phyloP scores from a whole-genome alignment of 2,329 filamentous ascomycete species.

The Apiospora saccharicola region DNA sequence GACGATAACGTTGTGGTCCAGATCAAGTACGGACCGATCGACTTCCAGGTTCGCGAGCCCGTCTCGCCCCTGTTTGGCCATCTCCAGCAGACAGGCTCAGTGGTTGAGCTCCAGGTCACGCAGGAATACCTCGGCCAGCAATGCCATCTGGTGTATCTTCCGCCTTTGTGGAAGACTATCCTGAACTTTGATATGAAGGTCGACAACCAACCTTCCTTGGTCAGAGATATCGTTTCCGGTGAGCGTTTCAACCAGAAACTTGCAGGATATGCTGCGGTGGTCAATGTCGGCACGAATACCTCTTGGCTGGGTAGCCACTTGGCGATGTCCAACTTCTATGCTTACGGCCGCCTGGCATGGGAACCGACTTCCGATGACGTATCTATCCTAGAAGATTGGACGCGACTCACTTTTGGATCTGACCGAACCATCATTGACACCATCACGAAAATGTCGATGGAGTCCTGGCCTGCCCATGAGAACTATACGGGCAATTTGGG shows the following conservation, averaged over 20 bases:
- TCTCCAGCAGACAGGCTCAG: slow-evolving; percentile 51
- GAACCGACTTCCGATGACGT: slow-evolving; percentile 58
- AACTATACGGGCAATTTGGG: slow-evolving; percentile 76
- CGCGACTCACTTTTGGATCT: slow-evolving; percentile 68
- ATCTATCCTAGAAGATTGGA: slow-evolving; percentile 69
- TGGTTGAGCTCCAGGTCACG: slow-evolving; percentile 71
- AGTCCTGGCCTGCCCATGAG: slow-evolving; percentile 75
- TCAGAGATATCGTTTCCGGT: slow-evolving; percentile 68
- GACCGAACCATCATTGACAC: slow-evolving; percentile 62
- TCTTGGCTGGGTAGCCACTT: slow-evolving; percentile 76
- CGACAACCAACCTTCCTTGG: slow-evolving; percentile 60
- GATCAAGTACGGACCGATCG: slow-evolving; percentile 78
- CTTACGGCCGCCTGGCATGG: slow-evolving; percentile 73
- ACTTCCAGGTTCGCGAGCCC: slow-evolving; percentile 76
- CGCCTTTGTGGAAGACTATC: slow-evolving; percentile 73
- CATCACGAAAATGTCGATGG: slow-evolving; percentile 69
- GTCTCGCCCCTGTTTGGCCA: slow-evolving; percentile 69
- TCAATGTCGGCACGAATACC: slow-evolving; percentile 70
- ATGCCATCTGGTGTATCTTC: slow-evolving; percentile 71
- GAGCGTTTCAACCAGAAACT: slow-evolving; percentile 63
- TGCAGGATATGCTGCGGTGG: slow-evolving; percentile 70
- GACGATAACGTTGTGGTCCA: slow-evolving; percentile 76
- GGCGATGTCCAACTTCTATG: slow-evolving; percentile 76
- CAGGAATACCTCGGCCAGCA: slow-evolving; percentile 79
- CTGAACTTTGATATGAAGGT: slow-evolving; percentile 72